Conservation (phyloP, 768 basidiomycete species). For the Amylocystis lapponica region DNA sequence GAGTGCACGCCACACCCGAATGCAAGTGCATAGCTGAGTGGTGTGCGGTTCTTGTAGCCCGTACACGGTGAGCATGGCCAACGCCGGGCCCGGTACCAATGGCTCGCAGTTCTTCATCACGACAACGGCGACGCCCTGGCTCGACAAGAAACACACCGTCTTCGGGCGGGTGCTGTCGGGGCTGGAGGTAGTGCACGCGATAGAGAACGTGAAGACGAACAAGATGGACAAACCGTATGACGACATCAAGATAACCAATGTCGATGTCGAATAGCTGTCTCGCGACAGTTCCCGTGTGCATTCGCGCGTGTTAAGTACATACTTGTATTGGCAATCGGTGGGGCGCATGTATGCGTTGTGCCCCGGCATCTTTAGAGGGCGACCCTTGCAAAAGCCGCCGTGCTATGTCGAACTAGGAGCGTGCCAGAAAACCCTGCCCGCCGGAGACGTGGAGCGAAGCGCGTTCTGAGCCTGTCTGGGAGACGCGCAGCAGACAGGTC, state of each 20-base stretch:
- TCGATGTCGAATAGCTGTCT: conserved; percentile 55
- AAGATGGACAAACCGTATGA: conserved; percentile 88
- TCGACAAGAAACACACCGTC: conserved; percentile 89
- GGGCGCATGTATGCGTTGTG: not conserved
- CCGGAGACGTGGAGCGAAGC: conserved; percentile 29
- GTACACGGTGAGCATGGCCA: conserved; percentile 95
- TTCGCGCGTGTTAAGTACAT: conserved; percentile 16
- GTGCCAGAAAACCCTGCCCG: conserved; percentile 15
- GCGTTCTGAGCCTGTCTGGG: conserved; percentile 23
- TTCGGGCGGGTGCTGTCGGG: conserved; percentile 88
- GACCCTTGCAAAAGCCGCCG: conserved; percentile 38
- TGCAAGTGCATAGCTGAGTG: not conserved
- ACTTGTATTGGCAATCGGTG: conserved; percentile 6
- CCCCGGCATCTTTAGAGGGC: conserved; percentile 34
- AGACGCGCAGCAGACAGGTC: conserved; percentile 21
- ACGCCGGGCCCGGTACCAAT: conserved; percentile 85
- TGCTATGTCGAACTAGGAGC: conserved; percentile 27
- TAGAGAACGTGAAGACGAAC: conserved; percentile 86
- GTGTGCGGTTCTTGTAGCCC: conserved; percentile 61
- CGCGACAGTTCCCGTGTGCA: conserved; percentile 11
- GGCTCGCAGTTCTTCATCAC: conserved; percentile 99
- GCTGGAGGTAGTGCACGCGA: conserved; percentile 83
- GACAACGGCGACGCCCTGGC: conserved; percentile 89
- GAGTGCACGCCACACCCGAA: conserved; percentile 17
- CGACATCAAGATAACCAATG: conserved; percentile 86